Evolutionary conservation across 306 rosid genomes (phyloP).

Genomic region (Luffa acutangula): DNA sequence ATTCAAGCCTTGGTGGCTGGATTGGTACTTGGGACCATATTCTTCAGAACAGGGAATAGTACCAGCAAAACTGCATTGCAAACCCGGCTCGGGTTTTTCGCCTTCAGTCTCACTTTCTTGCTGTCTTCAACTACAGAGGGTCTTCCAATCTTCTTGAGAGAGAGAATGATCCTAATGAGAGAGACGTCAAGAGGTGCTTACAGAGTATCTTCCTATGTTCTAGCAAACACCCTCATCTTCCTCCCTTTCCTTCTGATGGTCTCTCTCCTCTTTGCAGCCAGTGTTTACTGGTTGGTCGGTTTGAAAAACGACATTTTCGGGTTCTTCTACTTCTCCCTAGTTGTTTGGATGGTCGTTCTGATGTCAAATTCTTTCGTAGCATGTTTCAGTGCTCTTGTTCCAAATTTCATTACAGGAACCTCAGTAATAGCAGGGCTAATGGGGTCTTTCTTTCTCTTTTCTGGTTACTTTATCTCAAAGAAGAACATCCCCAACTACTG

Average conservation of each 20-base stretch:
- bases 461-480: constrained; percentile 85
- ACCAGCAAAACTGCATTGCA: constrained; percentile 20
- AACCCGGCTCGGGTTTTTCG: constrained; percentile 41
- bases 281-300: constrained; percentile 44
- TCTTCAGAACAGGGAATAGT: constrained; percentile 29
- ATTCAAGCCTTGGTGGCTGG: constrained; percentile 45
- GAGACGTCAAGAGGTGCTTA: constrained; percentile 49
- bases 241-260: constrained; percentile 43
- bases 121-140: constrained; percentile 49
- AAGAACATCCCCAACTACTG: constrained; percentile 75
- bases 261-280: constrained; percentile 25
- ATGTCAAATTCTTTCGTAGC: constrained; percentile 85
- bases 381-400: constrained; percentile 89
- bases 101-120: constrained; percentile 55
- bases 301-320: constrained; percentile 18
- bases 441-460: constrained; percentile 95
- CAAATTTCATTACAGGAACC: constrained; percentile 84
- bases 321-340: constrained; percentile 41
- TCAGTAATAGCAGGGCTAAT: constrained; percentile 81
- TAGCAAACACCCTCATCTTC: constrained; percentile 34
- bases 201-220: constrained; percentile 40
- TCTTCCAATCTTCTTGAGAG: constrained; percentile 44
- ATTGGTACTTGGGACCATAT: constrained; percentile 34
- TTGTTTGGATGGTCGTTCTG: constrained; percentile 45
- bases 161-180: constrained; percentile 31